Evolutionary conservation across 108 stramenopile species (phyloP).

Genomic region (Discostella stelligeroides): DNA sequence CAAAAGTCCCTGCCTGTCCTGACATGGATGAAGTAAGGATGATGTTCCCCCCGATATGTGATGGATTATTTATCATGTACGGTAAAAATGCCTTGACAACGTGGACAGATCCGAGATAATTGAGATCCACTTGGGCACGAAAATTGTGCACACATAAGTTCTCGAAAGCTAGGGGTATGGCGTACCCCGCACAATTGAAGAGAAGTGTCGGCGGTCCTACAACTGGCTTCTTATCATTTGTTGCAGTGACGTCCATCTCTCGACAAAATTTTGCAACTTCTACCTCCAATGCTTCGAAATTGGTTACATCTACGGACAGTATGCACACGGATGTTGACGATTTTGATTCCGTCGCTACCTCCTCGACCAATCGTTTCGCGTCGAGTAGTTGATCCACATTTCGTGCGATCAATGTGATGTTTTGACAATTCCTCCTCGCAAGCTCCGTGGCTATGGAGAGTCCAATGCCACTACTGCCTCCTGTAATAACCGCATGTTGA

Average conservation of each 20-base stretch:
- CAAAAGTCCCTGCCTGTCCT: slow-evolving; percentile 84
- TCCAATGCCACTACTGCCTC: slow-evolving; percentile 89
- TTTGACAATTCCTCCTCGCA: slow-evolving; percentile 50
- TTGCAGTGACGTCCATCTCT: not conserved
- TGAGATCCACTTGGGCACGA: slow-evolving; percentile 60
- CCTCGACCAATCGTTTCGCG: slow-evolving; percentile 52
- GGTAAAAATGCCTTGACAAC: slow-evolving; percentile 79
- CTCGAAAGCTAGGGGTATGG: slow-evolving; percentile 63
- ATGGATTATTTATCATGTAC: slow-evolving; percentile 55
- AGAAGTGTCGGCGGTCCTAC: slow-evolving; percentile 53
- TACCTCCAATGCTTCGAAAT: slow-evolving; percentile 48
- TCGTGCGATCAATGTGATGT: slow-evolving; percentile 80
- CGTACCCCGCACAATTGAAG: slow-evolving; percentile 82
- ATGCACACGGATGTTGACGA: slow-evolving; percentile 27
- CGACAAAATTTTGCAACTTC: slow-evolving; percentile 39
- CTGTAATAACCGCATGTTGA: slow-evolving; percentile 80
- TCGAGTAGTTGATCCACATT: slow-evolving; percentile 60
- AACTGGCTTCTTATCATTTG: slow-evolving; percentile 1
- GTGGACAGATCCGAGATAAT: slow-evolving; percentile 83
- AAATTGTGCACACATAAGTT: slow-evolving; percentile 58
- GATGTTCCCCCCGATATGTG: slow-evolving; percentile 50
- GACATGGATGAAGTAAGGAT: slow-evolving; percentile 73
- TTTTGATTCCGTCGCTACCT: slow-evolving; percentile 27
- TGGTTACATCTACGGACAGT: slow-evolving; percentile 70
- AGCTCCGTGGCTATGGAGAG: slow-evolving; percentile 71